Evolutionary conservation across 202 grass and related monocot genomes (phyloP).

Genomic region (Panicum virgatum): DNA sequence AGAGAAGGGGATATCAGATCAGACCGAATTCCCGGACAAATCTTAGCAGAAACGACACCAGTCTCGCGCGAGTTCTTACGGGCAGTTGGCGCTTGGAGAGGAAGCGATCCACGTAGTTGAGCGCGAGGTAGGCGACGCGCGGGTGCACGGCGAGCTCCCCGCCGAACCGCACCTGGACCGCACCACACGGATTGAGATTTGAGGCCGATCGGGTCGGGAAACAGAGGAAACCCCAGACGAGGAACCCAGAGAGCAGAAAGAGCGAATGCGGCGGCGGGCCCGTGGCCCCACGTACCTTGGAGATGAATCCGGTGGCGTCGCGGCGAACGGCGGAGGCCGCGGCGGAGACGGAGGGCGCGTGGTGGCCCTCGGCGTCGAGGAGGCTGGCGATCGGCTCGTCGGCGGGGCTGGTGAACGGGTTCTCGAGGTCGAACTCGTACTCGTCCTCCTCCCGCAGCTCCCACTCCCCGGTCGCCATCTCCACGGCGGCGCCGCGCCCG

Average conservation of each 20-base stretch:
- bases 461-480: conserved; percentile 30
- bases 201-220: conserved; percentile 35
- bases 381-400: conserved; percentile 63
- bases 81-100: conserved; percentile 80
- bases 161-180: conserved; percentile 56
- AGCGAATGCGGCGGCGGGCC: neutral
- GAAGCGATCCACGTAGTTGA: conserved; percentile 97
- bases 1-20: conserved; percentile 34
- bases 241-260: neutral
- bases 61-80: conserved; percentile 37
- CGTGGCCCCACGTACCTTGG: conserved; percentile 48
- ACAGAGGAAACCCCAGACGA: neutral
- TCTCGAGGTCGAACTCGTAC: conserved; percentile 93
- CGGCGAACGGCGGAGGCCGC: conserved; percentile 44
- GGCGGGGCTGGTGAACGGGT: conserved; percentile 76
- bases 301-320: conserved; percentile 57
- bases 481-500: conserved; percentile 24
- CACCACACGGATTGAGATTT: neutral
- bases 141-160: conserved; percentile 57
- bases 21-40: conserved; percentile 27
- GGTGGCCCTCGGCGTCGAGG: conserved; percentile 42
- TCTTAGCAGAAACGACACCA: conserved; percentile 1
- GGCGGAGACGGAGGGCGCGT: conserved; percentile 42
- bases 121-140: conserved; percentile 78
- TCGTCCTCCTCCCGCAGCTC: conserved; percentile 12